Evolutionary conservation across 2,329 filamentous ascomycete genomes (phyloP).

Genomic region (Apiospora kogelbergensis): DNA sequence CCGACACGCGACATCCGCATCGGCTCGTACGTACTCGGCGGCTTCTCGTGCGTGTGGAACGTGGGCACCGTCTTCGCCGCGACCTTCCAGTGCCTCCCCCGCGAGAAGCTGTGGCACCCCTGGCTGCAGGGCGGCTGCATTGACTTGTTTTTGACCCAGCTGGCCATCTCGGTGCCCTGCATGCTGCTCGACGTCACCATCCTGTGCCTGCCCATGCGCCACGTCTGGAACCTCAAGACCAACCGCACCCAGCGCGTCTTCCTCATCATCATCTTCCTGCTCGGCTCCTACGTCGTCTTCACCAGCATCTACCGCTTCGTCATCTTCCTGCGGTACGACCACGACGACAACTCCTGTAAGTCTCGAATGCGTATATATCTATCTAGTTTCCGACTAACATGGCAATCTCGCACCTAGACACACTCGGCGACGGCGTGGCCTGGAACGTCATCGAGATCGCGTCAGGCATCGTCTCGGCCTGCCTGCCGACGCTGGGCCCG

Average conservation of each 20-base stretch:
- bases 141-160: slow-evolving; percentile 8
- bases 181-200: slow-evolving; percentile 12
- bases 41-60: slow-evolving; percentile 4
- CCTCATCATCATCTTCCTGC: slow-evolving; percentile 12
- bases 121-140: slow-evolving; percentile 9
- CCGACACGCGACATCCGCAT: slow-evolving; percentile 6
- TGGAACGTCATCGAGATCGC: slow-evolving; percentile 13
- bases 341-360: slow-evolving; percentile 13
- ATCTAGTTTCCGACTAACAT: neutral
- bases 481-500: slow-evolving; percentile 10
- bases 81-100: slow-evolving; percentile 10
- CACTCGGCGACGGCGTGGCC: slow-evolving; percentile 8
- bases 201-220: slow-evolving; percentile 11
- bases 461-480: slow-evolving; percentile 10
- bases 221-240: slow-evolving; percentile 13
- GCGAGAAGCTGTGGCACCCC: slow-evolving; percentile 8
- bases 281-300: slow-evolving; percentile 13
- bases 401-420: neutral
- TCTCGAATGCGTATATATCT: no score
- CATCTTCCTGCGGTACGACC: slow-evolving; percentile 7
- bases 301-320: slow-evolving; percentile 11
- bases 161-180: slow-evolving; percentile 1
- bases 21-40: slow-evolving; percentile 5
- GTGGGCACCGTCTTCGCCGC: slow-evolving; percentile 9
- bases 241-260: slow-evolving; percentile 8